phyloP scores from a whole-genome alignment of 441 rosid genomes.

The Gossypium gossypioides region DNA sequence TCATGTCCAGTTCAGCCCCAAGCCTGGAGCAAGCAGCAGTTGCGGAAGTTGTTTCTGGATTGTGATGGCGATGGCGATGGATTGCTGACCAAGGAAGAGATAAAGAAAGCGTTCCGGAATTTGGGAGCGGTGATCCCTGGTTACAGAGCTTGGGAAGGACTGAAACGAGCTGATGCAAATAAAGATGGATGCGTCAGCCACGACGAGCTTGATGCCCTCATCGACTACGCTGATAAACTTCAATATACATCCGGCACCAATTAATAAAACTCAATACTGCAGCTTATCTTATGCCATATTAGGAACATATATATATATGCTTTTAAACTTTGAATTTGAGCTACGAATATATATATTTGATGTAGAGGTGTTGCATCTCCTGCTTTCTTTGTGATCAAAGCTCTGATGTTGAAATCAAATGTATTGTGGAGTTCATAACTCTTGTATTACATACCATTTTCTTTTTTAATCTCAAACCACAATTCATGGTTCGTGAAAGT shows the following conservation, averaged over 20 bases:
- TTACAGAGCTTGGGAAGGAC: constrained; percentile 2
- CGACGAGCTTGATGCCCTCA: neutral
- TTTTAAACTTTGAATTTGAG: neutral
- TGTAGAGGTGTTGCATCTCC: neutral
- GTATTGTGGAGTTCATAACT: too few species aligned
- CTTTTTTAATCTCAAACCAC: too few species aligned
- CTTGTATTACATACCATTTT: too few species aligned
- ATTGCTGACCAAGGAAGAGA: constrained; percentile 1
- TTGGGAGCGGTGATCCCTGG: constrained; percentile 4
- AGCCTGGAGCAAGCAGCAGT: neutral
- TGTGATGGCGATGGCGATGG: neutral
- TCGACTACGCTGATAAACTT: neutral
- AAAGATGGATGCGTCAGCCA: neutral
- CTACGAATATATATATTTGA: neutral
- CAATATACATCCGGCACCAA: neutral
- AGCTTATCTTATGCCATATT: neutral
- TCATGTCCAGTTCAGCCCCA: neutral
- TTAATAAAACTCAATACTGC: neutral
- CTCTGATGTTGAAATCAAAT: neutral
- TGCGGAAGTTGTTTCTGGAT: neutral
- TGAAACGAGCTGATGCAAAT: neutral
- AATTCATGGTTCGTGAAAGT: too few species aligned
- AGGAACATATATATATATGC: neutral
- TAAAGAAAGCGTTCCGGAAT: neutral
- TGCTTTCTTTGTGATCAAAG: neutral